Evolutionary conservation across 2,329 filamentous ascomycete genomes (phyloP).

Genomic region (Clathrospora elynae): DNA sequence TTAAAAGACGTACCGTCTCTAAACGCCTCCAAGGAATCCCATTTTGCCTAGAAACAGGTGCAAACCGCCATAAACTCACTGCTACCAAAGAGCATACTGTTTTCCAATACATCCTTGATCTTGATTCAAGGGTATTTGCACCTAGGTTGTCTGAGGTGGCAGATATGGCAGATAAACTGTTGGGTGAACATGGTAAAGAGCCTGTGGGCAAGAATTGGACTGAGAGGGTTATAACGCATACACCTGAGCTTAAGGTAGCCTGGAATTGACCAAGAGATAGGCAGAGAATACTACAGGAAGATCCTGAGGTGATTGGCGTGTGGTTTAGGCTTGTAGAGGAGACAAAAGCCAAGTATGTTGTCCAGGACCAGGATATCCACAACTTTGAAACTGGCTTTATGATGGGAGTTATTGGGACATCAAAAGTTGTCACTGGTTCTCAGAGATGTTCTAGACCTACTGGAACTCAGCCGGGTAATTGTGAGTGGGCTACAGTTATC

Average conservation of each 20-base stretch:
- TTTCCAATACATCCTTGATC: slow-evolving; percentile 20
- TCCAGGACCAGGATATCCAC: slow-evolving; percentile 10
- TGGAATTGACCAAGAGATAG: slow-evolving; percentile 19
- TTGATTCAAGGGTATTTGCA: slow-evolving; percentile 18
- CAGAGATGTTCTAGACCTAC: too few species aligned
- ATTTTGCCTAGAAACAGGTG: not conserved
- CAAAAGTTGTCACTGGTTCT: too few species aligned
- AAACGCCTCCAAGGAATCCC: not conserved
- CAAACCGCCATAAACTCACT: not conserved
- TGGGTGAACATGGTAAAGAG: slow-evolving; percentile 16
- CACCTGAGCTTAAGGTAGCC: slow-evolving; percentile 16
- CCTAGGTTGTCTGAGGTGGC: slow-evolving; percentile 12
- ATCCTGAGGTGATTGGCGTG: slow-evolving; percentile 10
- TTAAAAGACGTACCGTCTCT: not conserved
- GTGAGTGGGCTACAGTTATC: too few species aligned
- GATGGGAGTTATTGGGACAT: too few species aligned
- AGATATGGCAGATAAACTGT: slow-evolving; percentile 25
- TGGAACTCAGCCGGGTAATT: too few species aligned
- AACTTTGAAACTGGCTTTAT: slow-evolving; percentile 36
- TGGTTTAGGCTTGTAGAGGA: slow-evolving; percentile 20
- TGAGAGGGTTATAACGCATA: slow-evolving; percentile 17
- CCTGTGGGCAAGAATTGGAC: slow-evolving; percentile 18
- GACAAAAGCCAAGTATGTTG: slow-evolving; percentile 12
- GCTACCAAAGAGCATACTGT: slow-evolving; percentile 18
- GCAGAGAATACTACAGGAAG: slow-evolving; percentile 2